Base-by-base conservation (phyloP, 331 rosid genomes). In the Rhamnella rubrinervis region DNA sequence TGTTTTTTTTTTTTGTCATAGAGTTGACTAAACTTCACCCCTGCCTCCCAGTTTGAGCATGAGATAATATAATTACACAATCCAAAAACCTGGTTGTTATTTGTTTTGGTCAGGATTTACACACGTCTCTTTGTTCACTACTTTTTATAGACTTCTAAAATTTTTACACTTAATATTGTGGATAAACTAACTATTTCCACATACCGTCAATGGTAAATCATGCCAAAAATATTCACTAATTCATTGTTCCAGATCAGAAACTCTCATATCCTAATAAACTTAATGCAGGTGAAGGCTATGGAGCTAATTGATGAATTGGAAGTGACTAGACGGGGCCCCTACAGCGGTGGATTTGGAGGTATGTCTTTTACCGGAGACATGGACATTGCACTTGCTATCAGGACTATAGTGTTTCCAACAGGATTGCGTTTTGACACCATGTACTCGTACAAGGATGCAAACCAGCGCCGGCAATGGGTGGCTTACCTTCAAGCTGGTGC, bases 401-500 rank as follows among this genome's bases (percentile, higher is more conserved):
- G 83, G 59, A 77, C 80, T 25, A 82, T 74, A 9, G 78, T 82
- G 40, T 66, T 82, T 52, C 78, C 86, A 28, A 82, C 83, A 47
- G 70, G 73, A 63, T 7, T 75, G 37, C 78, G 79, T 59, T 82
- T 74, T 1, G 86, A 82, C 76, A 74, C 83, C 20, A 70, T 74
- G 78, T 74, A 78, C 72, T 82, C 70, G 5, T 82, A 78, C 83
- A 78, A 63, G 63, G 72, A 71, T 61, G 55, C 58, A 28, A 55
- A 28, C 65, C 35, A 25, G 61, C 74, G 75, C 38, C 61, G 55
- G 6, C 78, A 82, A 51, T 82, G 86, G 86, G 78, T 82, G 1
- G 83, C 81, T 49, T 67, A 82, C 65, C 83, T 82, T 17, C 83
- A 82, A 47, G 86, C 86, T 31, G 86, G 86, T 56, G 86, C 83